A percentile compares a stretch with the other conserved stretches of the same genome.
These are phyloP conservation scores for Leccinum broughii DNA, from an alignment of 768 basidiomycete species.

Conservation along the genomic window DNA sequence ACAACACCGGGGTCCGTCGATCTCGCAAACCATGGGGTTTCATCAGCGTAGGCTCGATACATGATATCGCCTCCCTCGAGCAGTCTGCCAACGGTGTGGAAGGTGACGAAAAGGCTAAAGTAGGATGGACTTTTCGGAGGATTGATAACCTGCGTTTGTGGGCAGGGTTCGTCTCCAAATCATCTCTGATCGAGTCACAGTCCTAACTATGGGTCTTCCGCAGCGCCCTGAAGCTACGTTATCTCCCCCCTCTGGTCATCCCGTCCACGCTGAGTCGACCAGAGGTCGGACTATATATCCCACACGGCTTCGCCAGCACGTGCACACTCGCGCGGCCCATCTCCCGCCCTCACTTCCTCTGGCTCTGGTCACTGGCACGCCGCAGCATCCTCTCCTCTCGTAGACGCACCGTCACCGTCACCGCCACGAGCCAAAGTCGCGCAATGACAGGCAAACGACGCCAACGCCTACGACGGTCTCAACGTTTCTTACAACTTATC, in stretches of 20 bases:
- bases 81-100: conserved; percentile 38
- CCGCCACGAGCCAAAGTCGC: conserved; percentile 37
- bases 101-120: conserved; percentile 47
- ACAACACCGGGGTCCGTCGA: no score
- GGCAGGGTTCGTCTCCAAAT: conserved; percentile 63
- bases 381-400: not conserved
- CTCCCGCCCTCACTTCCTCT: conserved; percentile 21
- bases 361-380: conserved; percentile 9
- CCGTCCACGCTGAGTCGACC: conserved; percentile 41
- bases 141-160: conserved; percentile 85
- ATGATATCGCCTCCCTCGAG: conserved; percentile 25
- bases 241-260: conserved; percentile 66
- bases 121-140: conserved; percentile 81
- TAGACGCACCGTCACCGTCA: conserved; percentile 19
- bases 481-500: conserved; percentile 46
- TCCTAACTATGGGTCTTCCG: conserved; percentile 2
- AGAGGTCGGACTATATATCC: conserved; percentile 20
- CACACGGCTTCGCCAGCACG: conserved; percentile 26
- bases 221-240: conserved; percentile 84
- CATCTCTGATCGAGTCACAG: not conserved
- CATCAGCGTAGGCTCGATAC: no score
- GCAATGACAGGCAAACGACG: conserved; percentile 30
- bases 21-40: no score
- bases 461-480: conserved; percentile 37
- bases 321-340: conserved; percentile 20